Evolutionary conservation across 2,329 filamentous ascomycete species (phyloP), one percentile per base, ranked within the genome.

Genomic region (Purpureocillium takamizusanense): DNA sequence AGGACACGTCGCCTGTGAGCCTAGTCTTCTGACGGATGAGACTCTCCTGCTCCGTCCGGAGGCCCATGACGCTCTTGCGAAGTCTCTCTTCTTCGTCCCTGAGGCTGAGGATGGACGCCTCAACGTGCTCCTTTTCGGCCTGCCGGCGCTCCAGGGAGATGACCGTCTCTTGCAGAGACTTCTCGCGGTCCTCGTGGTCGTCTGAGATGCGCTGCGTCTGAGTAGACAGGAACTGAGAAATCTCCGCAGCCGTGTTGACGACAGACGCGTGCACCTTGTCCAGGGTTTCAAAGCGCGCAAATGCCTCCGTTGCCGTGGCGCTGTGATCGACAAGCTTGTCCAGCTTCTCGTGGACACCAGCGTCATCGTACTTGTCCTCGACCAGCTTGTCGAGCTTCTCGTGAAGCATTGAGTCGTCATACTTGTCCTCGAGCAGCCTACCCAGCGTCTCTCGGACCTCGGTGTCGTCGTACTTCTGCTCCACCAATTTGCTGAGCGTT

Each of bases 221-320:
- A 3, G 71, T 70, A 3, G 81, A 74, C 15, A 97, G 75, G 55
- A 95, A 95, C 31, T 82, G 77, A 2, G 83, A 83, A 39, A 98
- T 81, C 54, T 94, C 87, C 15, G 80, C 77, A 1, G 90, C 88
- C 2, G 87, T 94, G 42, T 80, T 74, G 56, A 86, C 78, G 40
- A 98, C 87, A 49, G 94, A 85, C 46, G 84, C 74, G 52, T 95
- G 87, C 36, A 97, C 92, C 57, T 88, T 77, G 48, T 95, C 87
- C 5, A 98, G 74, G 17, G 86, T 85, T 45, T 84, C 82, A 33
- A 95, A 74, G 49, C 89, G 86, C 5, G 74, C 70, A 28, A 86
- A 76, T 1, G 84, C 78, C 53, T 86, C 81, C 37, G 75, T 75
- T 0, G 85, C 75, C 15, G 76, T 72, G 18, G 78, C 70, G 25